These are phyloP conservation scores for Phytophthora uliginosa DNA, from an alignment of 352 stramenopile genomes.

Conservation along the genomic window DNA sequence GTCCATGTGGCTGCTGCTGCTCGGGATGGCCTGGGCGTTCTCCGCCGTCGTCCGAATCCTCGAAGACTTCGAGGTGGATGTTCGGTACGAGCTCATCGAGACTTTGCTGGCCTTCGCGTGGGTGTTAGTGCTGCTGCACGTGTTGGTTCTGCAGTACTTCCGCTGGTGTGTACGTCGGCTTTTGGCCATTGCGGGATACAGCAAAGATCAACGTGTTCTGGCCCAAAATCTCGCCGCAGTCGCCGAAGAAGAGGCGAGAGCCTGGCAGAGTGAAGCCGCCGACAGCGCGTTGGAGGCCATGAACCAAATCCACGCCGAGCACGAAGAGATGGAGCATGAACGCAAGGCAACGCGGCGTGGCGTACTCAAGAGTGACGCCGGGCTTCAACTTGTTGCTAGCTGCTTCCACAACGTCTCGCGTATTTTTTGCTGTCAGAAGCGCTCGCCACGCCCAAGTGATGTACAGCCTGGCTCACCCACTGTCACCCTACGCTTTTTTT, in stretches of 20 bases:
- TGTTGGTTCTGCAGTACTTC: slow-evolving; percentile 55
- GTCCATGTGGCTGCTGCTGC: slow-evolving; percentile 66
- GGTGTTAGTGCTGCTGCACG: slow-evolving; percentile 39
- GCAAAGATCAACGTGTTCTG: slow-evolving; percentile 11
- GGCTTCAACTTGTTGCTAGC: slow-evolving; percentile 29
- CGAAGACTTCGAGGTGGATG: slow-evolving; percentile 18
- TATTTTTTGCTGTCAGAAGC: slow-evolving; percentile 19
- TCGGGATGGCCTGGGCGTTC: slow-evolving; percentile 54
- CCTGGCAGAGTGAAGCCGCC: slow-evolving; percentile 30
- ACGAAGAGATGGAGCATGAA: slow-evolving; percentile 31
- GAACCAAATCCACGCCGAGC: slow-evolving; percentile 29
- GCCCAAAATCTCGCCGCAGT: slow-evolving; percentile 15
- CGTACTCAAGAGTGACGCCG: slow-evolving; percentile 20
- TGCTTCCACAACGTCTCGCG: slow-evolving; percentile 15
- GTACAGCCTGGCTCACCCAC: slow-evolving; percentile 18
- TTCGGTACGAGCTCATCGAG: slow-evolving; percentile 42
- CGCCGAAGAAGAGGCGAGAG: slow-evolving; percentile 23
- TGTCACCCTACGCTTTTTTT: slow-evolving; percentile 52
- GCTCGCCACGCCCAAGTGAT: background rate
- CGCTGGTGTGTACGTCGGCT: slow-evolving; percentile 38
- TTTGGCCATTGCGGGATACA: slow-evolving; percentile 42
- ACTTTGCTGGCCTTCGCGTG: slow-evolving; percentile 43
- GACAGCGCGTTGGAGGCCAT: slow-evolving; percentile 27
- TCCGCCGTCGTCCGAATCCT: slow-evolving; percentile 29
- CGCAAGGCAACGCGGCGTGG: slow-evolving; percentile 7